These are phyloP conservation scores for Eudorina sp. DNA, from an alignment of 139 green algal genomes.

Conservation along the genomic window DNA sequence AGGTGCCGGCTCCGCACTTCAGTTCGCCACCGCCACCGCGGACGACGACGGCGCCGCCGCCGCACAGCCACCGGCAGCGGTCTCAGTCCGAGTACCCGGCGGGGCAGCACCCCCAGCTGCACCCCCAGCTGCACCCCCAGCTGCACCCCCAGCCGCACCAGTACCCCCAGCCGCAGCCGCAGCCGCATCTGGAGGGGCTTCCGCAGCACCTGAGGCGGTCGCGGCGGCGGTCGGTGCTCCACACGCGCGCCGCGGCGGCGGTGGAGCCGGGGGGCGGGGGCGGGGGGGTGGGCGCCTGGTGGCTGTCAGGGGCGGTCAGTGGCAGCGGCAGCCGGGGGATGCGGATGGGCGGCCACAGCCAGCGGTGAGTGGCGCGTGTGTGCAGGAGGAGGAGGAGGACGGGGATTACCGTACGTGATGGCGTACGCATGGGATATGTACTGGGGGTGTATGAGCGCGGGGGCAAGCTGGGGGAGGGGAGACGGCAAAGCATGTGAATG, in stretches of 20 bases:
- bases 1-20: no score
- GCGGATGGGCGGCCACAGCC: background rate
- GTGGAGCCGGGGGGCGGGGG: background rate
- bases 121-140: no score
- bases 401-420: background rate
- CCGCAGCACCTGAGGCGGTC: background rate
- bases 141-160: no score
- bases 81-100: no score
- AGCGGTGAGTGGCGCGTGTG: background rate
- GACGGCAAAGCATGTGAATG: no score
- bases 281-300: background rate
- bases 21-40: no score
- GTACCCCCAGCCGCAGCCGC: background rate
- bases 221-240: slow-evolving; percentile 24
- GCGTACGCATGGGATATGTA: no score
- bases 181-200: background rate
- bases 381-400: background rate
- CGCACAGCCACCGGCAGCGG: no score
- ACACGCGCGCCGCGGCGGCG: slow-evolving; percentile 32
- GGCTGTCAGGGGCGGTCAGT: background rate
- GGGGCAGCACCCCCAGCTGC: no score
- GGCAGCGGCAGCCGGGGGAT: background rate
- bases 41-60: no score
- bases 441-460: no score
- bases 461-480: no score